These are phyloP conservation scores for Saccharomycopsis amapae DNA, from an alignment of 805 yeast species.

Conservation along the genomic window DNA sequence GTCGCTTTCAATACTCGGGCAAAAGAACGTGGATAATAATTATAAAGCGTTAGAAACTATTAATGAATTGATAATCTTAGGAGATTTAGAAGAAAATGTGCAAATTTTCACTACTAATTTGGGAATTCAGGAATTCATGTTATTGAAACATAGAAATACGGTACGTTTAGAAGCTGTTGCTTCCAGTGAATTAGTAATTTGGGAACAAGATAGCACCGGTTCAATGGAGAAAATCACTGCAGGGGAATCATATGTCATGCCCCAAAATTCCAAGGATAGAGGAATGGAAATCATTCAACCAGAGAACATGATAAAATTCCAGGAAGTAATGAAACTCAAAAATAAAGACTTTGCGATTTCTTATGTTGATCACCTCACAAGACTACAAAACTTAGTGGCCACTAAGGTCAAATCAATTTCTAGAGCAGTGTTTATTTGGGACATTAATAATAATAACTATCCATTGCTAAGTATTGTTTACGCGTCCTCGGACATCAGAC, in stretches of 20 bases:
- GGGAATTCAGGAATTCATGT: conserved; percentile 2
- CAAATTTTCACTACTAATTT: conserved; percentile 8
- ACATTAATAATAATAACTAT: conserved; percentile 8
- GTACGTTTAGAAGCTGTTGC: no score
- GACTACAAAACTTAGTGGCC: conserved; percentile 7
- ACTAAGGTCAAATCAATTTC: background rate
- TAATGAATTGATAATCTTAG: conserved; percentile 14
- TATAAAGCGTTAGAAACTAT: conserved; percentile 6
- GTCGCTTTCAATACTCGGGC: background rate
- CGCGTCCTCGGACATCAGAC: background rate
- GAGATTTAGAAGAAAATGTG: conserved; percentile 12
- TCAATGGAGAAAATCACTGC: background rate
- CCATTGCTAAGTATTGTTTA: background rate
- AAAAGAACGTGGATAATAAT: conserved; percentile 7
- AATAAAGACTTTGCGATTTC: background rate
- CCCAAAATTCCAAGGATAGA: background rate
- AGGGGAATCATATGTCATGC: background rate
- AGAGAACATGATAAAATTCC: background rate
- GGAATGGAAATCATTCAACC: background rate
- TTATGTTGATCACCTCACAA: background rate
- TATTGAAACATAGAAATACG: background rate
- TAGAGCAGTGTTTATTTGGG: conserved; percentile 8
- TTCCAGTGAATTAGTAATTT: no score
- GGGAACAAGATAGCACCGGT: background rate
- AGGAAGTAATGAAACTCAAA: background rate